A percentile compares a stretch with the other conserved stretches of the same genome.
These are phyloP conservation scores for Herpetomonas muscarum DNA, from an alignment of 208 protist genomes.

Conservation along the genomic window DNA sequence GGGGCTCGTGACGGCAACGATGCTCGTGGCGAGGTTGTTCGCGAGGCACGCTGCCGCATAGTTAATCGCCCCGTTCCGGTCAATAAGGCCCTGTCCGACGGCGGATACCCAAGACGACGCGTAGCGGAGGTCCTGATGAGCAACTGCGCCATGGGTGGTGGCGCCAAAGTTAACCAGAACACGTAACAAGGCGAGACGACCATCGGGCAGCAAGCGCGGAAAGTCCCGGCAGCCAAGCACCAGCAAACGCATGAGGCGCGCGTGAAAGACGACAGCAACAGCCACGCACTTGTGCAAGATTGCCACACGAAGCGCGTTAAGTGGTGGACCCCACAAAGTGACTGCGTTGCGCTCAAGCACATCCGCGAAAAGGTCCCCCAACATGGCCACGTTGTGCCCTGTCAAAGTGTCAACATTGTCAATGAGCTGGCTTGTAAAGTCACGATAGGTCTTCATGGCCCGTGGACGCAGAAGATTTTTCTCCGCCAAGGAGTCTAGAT, in stretches of 20 bases:
- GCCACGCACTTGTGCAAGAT: conserved; percentile 61
- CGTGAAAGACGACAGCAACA: conserved; percentile 40
- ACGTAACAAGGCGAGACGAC: conserved; percentile 54
- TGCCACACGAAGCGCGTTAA: conserved; percentile 66
- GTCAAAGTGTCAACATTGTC: conserved; percentile 31
- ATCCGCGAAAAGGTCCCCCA: conserved; percentile 40
- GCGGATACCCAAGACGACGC: conserved; percentile 45
- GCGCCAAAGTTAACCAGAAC: conserved; percentile 71
- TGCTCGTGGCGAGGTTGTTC: conserved; percentile 48
- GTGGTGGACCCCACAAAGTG: conserved; percentile 59
- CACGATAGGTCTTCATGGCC: conserved; percentile 16
- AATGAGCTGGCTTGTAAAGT: conserved; percentile 20
- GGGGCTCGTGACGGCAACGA: conserved; percentile 26
- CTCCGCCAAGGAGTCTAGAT: conserved; percentile 32
- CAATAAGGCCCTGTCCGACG: conserved; percentile 58
- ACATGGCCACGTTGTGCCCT: conserved; percentile 25
- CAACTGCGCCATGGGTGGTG: conserved; percentile 43
- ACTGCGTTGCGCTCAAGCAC: conserved; percentile 36
- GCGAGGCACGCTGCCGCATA: conserved; percentile 76
- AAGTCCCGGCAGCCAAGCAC: conserved; percentile 48
- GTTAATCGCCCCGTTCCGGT: conserved; percentile 39
- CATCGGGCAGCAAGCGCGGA: conserved; percentile 44
- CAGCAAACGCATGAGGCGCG: conserved; percentile 37
- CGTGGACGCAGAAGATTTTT: conserved; percentile 21
- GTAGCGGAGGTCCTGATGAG: conserved; percentile 37